phyloP scores from a whole-genome alignment of 345 rosid genomes.

The Rhodamnia argentea region DNA sequence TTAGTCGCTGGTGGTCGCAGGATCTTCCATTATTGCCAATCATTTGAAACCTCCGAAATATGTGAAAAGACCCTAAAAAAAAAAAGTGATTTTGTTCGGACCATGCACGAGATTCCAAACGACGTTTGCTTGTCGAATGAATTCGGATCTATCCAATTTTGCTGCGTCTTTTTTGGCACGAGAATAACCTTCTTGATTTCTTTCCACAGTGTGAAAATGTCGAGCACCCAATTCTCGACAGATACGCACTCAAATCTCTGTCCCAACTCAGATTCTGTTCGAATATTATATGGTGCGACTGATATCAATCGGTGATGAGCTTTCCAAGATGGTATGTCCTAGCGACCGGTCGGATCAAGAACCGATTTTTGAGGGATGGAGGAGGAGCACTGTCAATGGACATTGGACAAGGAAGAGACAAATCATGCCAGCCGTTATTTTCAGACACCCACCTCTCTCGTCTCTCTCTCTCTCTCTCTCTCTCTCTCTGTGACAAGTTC shows the following conservation, averaged over 20 bases:
- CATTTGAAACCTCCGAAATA: background rate
- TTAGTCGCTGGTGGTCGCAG: no score
- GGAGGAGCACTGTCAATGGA: background rate
- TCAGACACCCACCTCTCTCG: background rate
- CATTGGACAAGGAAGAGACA: conserved; percentile 3
- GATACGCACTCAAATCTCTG: background rate
- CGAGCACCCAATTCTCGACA: background rate
- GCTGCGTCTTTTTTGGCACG: background rate
- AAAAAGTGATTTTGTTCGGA: background rate
- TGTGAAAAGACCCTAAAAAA: background rate
- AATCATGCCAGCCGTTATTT: conserved; percentile 17
- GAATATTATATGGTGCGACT: background rate
- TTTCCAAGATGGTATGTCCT: background rate
- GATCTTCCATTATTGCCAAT: no score
- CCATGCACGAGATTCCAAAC: no score
- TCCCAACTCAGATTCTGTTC: background rate
- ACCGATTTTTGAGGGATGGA: background rate
- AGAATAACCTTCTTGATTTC: background rate
- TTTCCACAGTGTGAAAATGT: background rate
- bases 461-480: background rate
- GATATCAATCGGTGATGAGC: background rate
- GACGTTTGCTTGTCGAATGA: no score
- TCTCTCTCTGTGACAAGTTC: background rate
- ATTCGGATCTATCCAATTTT: background rate
- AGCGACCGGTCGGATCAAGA: background rate